phyloP scores from a whole-genome alignment of 495 filamentous ascomycete genomes.

The Xylaria scruposa region DNA sequence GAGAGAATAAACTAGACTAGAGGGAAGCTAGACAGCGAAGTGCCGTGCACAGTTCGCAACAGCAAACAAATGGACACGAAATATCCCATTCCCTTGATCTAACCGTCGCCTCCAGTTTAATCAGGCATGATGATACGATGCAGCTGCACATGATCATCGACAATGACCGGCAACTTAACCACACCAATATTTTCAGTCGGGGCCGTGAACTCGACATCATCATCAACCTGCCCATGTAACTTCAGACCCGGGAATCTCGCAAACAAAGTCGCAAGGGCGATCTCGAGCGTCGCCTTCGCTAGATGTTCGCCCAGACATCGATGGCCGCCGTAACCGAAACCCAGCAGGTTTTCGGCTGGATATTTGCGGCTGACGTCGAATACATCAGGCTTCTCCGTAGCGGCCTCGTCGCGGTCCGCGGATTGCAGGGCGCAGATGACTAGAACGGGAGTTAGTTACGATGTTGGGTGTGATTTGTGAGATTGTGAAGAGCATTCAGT shows the following conservation, averaged over 20 bases:
- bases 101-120: neutral
- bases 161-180: constrained; percentile 39
- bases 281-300: constrained; percentile 42
- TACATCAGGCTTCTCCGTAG: constrained; percentile 46
- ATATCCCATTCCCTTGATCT: neutral
- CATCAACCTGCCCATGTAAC: constrained; percentile 43
- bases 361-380: constrained; percentile 53
- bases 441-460: constrained; percentile 35
- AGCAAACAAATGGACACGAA: neutral
- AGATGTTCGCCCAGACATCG: constrained; percentile 53
- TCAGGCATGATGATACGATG: constrained; percentile 8
- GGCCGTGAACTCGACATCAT: constrained; percentile 47
- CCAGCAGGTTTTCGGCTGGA: constrained; percentile 44
- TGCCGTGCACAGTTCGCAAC: neutral
- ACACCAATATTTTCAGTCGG: constrained; percentile 49
- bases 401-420: constrained; percentile 54
- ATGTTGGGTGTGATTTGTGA: no score
- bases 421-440: constrained; percentile 49
- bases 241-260: constrained; percentile 49
- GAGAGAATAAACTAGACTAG: constrained; percentile 9
- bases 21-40: neutral
- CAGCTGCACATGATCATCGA: constrained; percentile 17
- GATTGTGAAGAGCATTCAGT: no score
- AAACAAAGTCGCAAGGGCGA: constrained; percentile 44
- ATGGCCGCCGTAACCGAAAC: constrained; percentile 53